Evolutionary conservation across 164 flowering plant species (phyloP).

Genomic region (Umbellularia californica): DNA sequence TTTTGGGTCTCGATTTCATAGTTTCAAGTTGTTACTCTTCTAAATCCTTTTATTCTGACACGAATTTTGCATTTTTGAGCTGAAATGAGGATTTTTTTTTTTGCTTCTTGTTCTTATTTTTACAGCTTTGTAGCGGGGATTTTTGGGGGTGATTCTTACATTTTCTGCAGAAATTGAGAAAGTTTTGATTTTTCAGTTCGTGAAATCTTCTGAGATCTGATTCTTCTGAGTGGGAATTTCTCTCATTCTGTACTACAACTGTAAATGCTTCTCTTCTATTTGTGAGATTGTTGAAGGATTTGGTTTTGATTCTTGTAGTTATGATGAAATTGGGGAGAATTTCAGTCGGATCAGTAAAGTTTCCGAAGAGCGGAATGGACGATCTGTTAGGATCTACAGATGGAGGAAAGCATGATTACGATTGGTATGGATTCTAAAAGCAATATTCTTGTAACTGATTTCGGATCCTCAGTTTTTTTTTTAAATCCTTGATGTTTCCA

Average conservation of each 20-base stretch:
- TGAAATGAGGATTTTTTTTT: background rate
- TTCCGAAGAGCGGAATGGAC: constrained; percentile 44
- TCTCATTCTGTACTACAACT: background rate
- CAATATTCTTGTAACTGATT: too few species aligned
- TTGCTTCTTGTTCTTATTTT: background rate
- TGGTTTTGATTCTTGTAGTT: constrained; percentile 19
- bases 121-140: too few species aligned
- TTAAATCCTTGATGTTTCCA: background rate
- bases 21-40: background rate
- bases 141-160: background rate
- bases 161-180: background rate
- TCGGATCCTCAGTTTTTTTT: background rate
- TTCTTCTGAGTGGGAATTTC: background rate
- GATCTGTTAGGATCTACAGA: constrained; percentile 65
- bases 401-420: constrained; percentile 88
- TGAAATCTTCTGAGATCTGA: background rate
- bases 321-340: constrained; percentile 64
- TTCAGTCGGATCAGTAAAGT: constrained; percentile 58
- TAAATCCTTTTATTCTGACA: background rate
- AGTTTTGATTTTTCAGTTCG: background rate
- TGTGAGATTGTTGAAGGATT: background rate
- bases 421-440: constrained; percentile 46
- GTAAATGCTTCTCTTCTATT: background rate
- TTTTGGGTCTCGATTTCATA: background rate
- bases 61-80: background rate